These are phyloP conservation scores for Papiliotrema laurentii DNA, from an alignment of 1,284 basidiomycete genomes.

Conservation along the genomic window DNA sequence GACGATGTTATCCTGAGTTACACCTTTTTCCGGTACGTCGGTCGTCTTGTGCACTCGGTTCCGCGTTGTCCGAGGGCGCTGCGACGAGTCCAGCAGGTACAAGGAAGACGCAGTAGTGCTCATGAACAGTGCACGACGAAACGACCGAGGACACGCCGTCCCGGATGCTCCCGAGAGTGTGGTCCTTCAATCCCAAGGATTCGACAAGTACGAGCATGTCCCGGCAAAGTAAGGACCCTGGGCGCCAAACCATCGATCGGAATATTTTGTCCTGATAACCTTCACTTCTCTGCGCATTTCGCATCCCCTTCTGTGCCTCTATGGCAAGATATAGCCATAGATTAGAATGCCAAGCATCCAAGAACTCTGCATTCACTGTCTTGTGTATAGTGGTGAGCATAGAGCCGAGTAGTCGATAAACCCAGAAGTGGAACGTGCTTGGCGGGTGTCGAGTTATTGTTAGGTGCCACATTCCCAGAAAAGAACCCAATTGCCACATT, in stretches of 20 bases:
- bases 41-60: too few species aligned
- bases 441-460: background rate
- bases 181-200: conserved; percentile 72
- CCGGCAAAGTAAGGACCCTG: too few species aligned
- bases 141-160: conserved; percentile 72
- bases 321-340: too few species aligned
- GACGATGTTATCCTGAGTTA: conserved; percentile 92
- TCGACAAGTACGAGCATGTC: conserved; percentile 41
- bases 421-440: background rate
- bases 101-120: conserved; percentile 1
- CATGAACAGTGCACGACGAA: conserved; percentile 64
- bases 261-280: too few species aligned
- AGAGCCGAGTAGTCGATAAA: background rate
- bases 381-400: too few species aligned
- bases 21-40: conserved; percentile 86
- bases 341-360: background rate
- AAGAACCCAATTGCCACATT: background rate
- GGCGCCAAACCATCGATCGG: too few species aligned
- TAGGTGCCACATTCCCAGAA: background rate
- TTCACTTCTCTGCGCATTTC: too few species aligned
- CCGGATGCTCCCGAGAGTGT: conserved; percentile 76
- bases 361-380: background rate
- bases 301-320: too few species aligned
- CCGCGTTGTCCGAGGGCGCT: background rate
- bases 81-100: background rate